Evolutionary conservation across 2,329 filamentous ascomycete species (phyloP), one percentile per base, ranked within the genome.

Genomic region (Xylariaceae sp.): DNA sequence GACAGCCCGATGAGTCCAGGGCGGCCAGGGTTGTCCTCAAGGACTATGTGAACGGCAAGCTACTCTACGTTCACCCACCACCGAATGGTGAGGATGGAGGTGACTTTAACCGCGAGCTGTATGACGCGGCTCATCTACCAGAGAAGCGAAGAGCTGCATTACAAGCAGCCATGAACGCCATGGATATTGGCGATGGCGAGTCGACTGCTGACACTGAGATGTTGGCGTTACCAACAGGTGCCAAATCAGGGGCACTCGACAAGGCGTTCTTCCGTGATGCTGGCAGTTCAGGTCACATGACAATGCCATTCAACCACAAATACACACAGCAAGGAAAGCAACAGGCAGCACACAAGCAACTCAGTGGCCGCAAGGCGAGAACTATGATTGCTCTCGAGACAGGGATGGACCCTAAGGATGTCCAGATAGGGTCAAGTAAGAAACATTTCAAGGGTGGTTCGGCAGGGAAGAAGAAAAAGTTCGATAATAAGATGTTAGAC

Each of bases 11-110:
- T 57, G 89, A 95, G 69, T 94, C 89, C 2, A 79, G 93, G 54
- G 93, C 93, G 6, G 89, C 91, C 4, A 79, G 93, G 39, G 86
- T 88, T 53, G 76, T 98, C 13, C 77, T 98, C 19, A 98, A 98
- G 64, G 93, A 98, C 68, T 98, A 97, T 59, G 93, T 98, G 53
- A 95, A 85, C 61, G 93, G 93, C 48, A 97, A 96, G 68, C 78
- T 98, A 0, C 77, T 97, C 4, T 97, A 85, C 69, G 93, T 89
- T 52, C 84, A 91, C 56, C 90, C 93, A 4, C 93, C 93, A 0
- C 90, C 90, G 0, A 69, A 69, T 4, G 76, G 83, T 22, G 79
- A 85, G 30, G 86, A 96, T 53, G 71, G 80, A 1, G 68, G 70
- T 37, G 79, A 84, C 40, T 98, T 97, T 74, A 98, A 98, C 67